Conservation (phyloP, 2,329 filamentous ascomycete species). For the Colletotrichum musae region DNA sequence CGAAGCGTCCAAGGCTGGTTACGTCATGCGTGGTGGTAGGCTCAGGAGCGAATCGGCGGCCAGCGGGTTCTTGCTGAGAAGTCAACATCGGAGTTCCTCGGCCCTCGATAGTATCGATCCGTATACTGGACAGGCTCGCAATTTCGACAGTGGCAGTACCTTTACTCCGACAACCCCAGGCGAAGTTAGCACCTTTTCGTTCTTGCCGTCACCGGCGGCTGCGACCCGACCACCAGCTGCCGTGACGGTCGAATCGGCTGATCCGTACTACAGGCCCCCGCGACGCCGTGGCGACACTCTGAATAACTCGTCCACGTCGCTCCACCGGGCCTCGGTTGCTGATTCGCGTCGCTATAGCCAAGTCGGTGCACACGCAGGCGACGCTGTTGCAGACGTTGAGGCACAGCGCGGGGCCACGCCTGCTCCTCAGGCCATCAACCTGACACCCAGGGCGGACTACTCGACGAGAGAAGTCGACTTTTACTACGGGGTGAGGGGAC, state of each 20-base stretch:
- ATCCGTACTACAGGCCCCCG: slow-evolving; percentile 92
- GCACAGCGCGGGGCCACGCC: slow-evolving; percentile 61
- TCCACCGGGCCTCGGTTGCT: slow-evolving; percentile 49
- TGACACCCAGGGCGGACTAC: slow-evolving; percentile 82
- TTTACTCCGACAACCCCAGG: slow-evolving; percentile 82
- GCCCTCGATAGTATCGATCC: slow-evolving; percentile 67
- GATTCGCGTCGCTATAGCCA: slow-evolving; percentile 58
- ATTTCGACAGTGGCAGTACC: slow-evolving; percentile 72
- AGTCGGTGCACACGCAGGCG: slow-evolving; percentile 49
- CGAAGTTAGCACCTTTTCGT: slow-evolving; percentile 80
- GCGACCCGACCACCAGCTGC: slow-evolving; percentile 60
- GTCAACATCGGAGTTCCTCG: slow-evolving; percentile 68
- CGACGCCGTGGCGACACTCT: slow-evolving; percentile 77
- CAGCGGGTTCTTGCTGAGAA: slow-evolving; percentile 62
- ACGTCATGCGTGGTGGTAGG: slow-evolving; percentile 67
- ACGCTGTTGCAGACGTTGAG: slow-evolving; percentile 56
- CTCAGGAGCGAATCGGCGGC: slow-evolving; percentile 74
- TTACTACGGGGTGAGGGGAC: slow-evolving; percentile 93
- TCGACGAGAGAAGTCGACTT: slow-evolving; percentile 96
- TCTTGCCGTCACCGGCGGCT: slow-evolving; percentile 70
- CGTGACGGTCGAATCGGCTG: slow-evolving; percentile 66
- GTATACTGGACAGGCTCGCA: slow-evolving; percentile 61
- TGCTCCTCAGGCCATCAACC: slow-evolving; percentile 57
- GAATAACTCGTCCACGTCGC: slow-evolving; percentile 52
- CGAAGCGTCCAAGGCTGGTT: slow-evolving; percentile 74